Evolutionary conservation across 306 rosid species (phyloP).

Genomic region (Prunus kanzakura): DNA sequence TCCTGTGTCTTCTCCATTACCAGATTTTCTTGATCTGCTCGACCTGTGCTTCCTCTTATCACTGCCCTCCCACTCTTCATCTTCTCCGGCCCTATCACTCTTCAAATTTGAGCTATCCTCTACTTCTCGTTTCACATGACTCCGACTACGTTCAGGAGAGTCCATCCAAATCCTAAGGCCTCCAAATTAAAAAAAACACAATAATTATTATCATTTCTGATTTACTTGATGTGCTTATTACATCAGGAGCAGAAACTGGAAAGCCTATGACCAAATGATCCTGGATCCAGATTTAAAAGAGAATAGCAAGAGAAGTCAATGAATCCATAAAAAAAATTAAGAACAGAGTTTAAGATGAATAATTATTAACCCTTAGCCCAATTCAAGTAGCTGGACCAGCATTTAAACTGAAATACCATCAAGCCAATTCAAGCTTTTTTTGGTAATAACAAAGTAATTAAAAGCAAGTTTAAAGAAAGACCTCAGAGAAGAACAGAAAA

Average conservation of each 20-base stretch:
- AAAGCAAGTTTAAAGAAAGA: neutral
- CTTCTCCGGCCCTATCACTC: slow-evolving; percentile 61
- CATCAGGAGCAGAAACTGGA: slow-evolving; percentile 1
- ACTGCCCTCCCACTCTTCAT: slow-evolving; percentile 66
- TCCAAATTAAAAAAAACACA: neutral
- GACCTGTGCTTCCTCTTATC: slow-evolving; percentile 85
- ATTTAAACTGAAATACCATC: neutral
- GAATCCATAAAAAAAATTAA: neutral
- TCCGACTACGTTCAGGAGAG: slow-evolving; percentile 50
- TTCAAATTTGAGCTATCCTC: slow-evolving; percentile 53
- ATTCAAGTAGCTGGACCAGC: neutral
- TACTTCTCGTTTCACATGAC: slow-evolving; percentile 38
- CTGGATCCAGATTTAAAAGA: neutral
- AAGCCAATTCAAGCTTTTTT: neutral
- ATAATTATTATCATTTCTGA: neutral
- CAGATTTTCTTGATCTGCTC: slow-evolving; percentile 61
- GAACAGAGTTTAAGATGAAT: neutral
- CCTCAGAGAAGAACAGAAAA: neutral
- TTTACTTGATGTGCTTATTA: neutral
- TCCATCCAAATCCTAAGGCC: slow-evolving; percentile 36
- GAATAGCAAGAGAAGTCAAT: neutral
- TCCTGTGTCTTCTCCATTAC: slow-evolving; percentile 62
- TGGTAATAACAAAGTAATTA: neutral
- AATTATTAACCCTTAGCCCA: neutral
- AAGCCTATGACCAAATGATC: neutral